phyloP scores from a whole-genome alignment of 306 rosid genomes.

The Argentina anserina region DNA sequence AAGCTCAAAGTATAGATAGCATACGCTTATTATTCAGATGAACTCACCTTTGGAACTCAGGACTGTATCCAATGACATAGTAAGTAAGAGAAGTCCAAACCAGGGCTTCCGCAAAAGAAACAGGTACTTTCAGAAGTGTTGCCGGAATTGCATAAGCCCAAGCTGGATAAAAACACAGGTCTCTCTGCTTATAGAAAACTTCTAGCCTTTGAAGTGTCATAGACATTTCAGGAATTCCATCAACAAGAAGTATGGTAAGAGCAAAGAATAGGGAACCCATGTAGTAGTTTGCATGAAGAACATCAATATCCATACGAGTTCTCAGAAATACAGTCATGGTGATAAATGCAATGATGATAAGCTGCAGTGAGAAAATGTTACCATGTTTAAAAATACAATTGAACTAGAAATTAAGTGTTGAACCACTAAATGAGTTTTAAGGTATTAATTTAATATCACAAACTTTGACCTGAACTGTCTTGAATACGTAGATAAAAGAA shows the following conservation, averaged over 20 bases:
- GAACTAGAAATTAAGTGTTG: background rate
- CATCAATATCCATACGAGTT: conserved; percentile 32
- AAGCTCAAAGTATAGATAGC: background rate
- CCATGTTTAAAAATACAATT: conserved; percentile 1
- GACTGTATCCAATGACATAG: conserved; percentile 46
- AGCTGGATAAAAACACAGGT: conserved; percentile 40
- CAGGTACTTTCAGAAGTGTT: conserved; percentile 38
- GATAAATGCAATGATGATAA: conserved; percentile 26
- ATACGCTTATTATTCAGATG: background rate
- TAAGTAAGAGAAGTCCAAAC: conserved; percentile 51
- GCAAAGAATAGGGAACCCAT: conserved; percentile 44
- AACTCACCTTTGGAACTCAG: conserved; percentile 33
- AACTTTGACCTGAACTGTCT: conserved; percentile 36
- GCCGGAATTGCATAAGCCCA: conserved; percentile 56
- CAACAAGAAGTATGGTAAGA: conserved; percentile 26
- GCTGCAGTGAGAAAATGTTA: conserved; percentile 24
- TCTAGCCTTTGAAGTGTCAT: conserved; percentile 41
- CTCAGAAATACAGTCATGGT: conserved; percentile 50
- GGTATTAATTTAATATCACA: background rate
- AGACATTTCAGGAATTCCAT: conserved; percentile 43
- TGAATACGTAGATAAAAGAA: conserved; percentile 31
- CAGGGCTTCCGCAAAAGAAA: conserved; percentile 36
- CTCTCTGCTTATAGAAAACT: conserved; percentile 44
- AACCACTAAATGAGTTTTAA: background rate
- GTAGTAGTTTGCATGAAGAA: conserved; percentile 33